A percentile compares a stretch with the other conserved stretches of the same genome.
Conservation (phyloP, 2,329 filamentous ascomycete species). For the Byssochlamys sp. region DNA sequence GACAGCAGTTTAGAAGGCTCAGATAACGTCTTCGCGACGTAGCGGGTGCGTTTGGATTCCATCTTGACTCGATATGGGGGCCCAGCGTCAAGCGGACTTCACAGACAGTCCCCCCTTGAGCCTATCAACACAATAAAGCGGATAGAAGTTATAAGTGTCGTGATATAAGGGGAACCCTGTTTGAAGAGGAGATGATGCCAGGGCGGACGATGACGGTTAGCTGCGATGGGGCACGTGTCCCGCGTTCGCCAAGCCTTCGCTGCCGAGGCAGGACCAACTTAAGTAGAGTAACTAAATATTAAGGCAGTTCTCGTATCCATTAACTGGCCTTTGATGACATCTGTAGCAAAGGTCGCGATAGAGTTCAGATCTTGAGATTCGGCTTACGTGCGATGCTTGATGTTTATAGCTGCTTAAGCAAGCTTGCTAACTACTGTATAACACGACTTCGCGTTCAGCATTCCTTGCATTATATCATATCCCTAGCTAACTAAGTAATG, state of each 20-base stretch:
- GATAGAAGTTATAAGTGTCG: not conserved
- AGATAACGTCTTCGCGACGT: constrained; percentile 14
- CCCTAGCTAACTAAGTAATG: too few species aligned
- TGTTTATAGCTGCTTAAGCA: too few species aligned
- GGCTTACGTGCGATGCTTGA: too few species aligned
- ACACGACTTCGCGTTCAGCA: too few species aligned
- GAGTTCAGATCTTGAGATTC: too few species aligned
- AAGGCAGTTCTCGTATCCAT: too few species aligned
- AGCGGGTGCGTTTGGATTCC: constrained; percentile 15
- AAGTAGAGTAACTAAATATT: not conserved
- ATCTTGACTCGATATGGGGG: constrained; percentile 12
- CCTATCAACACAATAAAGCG: not conserved
- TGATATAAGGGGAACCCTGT: not conserved
- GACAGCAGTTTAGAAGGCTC: constrained; percentile 30
- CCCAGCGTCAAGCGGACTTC: not conserved
- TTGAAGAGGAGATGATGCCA: constrained; percentile 4
- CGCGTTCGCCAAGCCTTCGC: constrained; percentile 15
- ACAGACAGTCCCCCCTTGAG: not conserved
- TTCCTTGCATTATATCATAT: too few species aligned
- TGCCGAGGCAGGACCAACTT: constrained; percentile 15
- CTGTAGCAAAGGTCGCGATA: too few species aligned
- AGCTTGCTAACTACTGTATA: too few species aligned
- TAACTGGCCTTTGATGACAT: too few species aligned
- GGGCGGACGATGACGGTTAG: not conserved
- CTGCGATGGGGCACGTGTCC: constrained; percentile 17